Percentiles rank a stretch among this genome's conserved stretches.
Conservation (phyloP, 352 stramenopile species). For the Blastocystis sp. region DNA sequence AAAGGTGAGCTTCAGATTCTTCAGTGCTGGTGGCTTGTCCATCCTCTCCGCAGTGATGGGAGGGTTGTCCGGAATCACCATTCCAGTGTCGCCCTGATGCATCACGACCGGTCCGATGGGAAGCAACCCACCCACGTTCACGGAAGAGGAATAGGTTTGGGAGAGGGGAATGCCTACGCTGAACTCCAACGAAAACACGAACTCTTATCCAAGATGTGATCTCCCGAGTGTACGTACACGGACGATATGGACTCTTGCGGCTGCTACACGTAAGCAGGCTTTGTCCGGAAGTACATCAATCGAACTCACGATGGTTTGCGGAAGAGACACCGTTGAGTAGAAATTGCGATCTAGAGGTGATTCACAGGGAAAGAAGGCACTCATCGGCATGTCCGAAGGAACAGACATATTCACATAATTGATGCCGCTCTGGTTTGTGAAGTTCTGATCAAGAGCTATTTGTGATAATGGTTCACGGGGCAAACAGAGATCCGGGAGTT, state of each 20-base stretch:
- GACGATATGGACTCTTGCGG: slow-evolving; percentile 15
- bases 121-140: not conserved
- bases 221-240: slow-evolving; percentile 34
- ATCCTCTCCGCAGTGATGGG: not conserved
- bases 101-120: slow-evolving; percentile 14
- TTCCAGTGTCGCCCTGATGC: not conserved
- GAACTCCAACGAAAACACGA: not conserved
- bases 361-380: not conserved
- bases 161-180: slow-evolving; percentile 4
- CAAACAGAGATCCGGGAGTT: slow-evolving; percentile 34
- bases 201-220: slow-evolving; percentile 60
- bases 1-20: slow-evolving; percentile 23
- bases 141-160: slow-evolving; percentile 28
- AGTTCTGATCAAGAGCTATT: slow-evolving; percentile 57
- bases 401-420: slow-evolving; percentile 56
- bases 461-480: not conserved
- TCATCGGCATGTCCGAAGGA: slow-evolving; percentile 31
- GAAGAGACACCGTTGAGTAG: slow-evolving; percentile 58
- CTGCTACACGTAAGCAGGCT: slow-evolving; percentile 5
- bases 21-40: slow-evolving; percentile 7
- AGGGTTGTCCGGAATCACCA: not conserved
- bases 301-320: slow-evolving; percentile 50
- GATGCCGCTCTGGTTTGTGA: slow-evolving; percentile 3
- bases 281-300: slow-evolving; percentile 32
- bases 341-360: slow-evolving; percentile 54